phyloP scores from a whole-genome alignment of 2,329 filamentous ascomycete genomes.

The Exserohilum rostratum region DNA sequence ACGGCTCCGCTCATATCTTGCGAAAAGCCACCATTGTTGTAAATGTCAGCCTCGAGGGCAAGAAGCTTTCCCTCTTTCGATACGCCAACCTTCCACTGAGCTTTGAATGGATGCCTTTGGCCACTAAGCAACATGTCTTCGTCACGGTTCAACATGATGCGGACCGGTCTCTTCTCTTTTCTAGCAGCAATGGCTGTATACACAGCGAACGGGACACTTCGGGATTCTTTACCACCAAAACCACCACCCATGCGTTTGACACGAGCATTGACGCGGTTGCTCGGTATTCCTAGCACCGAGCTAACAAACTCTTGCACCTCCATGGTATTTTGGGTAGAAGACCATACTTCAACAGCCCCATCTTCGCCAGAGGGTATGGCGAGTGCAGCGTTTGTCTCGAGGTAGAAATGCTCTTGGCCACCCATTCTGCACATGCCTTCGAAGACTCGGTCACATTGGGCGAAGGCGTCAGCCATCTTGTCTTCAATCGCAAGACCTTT shows the following conservation, averaged over 20 bases:
- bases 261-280: constrained; percentile 85
- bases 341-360: constrained; percentile 87
- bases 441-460: constrained; percentile 78
- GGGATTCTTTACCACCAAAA: constrained; percentile 91
- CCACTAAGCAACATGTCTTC: constrained; percentile 93
- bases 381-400: constrained; percentile 86
- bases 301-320: constrained; percentile 68
- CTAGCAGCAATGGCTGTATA: constrained; percentile 84
- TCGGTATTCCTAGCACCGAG: constrained; percentile 78
- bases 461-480: constrained; percentile 73
- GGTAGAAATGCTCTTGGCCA: constrained; percentile 95
- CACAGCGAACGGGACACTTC: constrained; percentile 80
- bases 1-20: constrained; percentile 75
- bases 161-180: constrained; percentile 79
- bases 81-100: constrained; percentile 87
- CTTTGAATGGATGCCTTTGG: constrained; percentile 89
- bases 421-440: constrained; percentile 85
- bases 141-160: constrained; percentile 93
- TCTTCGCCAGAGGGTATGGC: constrained; percentile 88
- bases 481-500: constrained; percentile 63
- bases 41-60: constrained; percentile 85
- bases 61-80: constrained; percentile 91
- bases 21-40: constrained; percentile 85
- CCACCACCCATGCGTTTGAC: constrained; percentile 92
- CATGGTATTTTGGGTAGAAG: constrained; percentile 50